Evolutionary conservation across 2,329 filamentous ascomycete genomes (phyloP).

Genomic region (Ciborinia camelliae): DNA sequence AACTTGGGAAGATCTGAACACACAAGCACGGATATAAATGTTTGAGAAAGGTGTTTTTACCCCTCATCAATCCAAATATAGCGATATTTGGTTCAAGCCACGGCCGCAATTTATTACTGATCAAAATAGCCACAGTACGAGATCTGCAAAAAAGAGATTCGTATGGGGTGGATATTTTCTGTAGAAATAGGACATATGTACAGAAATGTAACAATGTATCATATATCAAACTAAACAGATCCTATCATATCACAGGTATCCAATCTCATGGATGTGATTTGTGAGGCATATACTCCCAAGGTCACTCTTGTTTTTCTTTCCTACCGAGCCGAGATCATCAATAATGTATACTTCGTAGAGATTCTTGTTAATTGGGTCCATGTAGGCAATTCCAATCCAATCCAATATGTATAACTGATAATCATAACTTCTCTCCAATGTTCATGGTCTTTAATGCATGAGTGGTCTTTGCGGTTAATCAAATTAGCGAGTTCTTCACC

Average conservation of each 20-base stretch:
- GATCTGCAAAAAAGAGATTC: conserved; percentile 6
- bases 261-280: neutral
- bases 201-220: neutral
- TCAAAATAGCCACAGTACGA: neutral
- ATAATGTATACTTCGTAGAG: no score
- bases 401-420: neutral
- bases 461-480: conserved; percentile 13
- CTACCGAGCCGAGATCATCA: no score
- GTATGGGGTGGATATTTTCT: conserved; percentile 4
- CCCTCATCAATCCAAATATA: neutral
- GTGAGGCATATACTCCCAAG: neutral
- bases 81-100: conserved; percentile 13
- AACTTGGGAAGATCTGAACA: neutral
- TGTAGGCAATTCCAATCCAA: neutral
- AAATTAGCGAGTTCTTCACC: conserved; percentile 14
- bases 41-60: neutral
- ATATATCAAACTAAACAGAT: neutral
- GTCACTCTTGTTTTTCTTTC: neutral
- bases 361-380: no score
- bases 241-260: neutral
- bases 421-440: neutral
- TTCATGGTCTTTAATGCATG: neutral
- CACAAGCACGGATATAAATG: neutral
- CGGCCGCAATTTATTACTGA: neutral
- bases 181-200: neutral